Conservation (phyloP, 1,139 yeast species). For the Arxiozyma bovina region DNA sequence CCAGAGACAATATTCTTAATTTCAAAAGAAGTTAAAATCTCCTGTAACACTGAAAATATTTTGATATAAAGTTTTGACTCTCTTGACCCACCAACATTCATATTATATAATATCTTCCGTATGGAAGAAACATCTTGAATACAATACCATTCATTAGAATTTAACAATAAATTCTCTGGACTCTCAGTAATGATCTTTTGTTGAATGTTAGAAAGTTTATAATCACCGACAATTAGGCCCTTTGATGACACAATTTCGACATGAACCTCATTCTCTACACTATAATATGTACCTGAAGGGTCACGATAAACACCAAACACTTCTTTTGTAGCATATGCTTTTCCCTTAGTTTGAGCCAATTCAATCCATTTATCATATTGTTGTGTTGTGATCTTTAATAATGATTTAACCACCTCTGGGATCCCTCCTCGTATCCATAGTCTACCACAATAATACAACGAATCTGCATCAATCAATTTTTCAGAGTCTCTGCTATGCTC, state of each 20-base stretch:
- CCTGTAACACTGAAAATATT: conserved; percentile 20
- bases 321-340: conserved; percentile 23
- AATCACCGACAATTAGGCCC: conserved; percentile 56
- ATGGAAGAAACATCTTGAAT: conserved; percentile 48
- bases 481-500: conserved; percentile 37
- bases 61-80: conserved; percentile 40
- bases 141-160: conserved; percentile 60
- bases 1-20: conserved; percentile 49
- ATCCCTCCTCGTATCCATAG: conserved; percentile 92
- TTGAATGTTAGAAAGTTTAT: conserved; percentile 39
- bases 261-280: conserved; percentile 20
- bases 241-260: conserved; percentile 31
- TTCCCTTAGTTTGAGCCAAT: conserved; percentile 19
- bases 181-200: conserved; percentile 63
- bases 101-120: conserved; percentile 49
- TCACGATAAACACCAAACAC: conserved; percentile 15
- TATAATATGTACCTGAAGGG: conserved; percentile 12
- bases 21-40: conserved; percentile 46
- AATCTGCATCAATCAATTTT: conserved; percentile 29
- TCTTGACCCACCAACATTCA: conserved; percentile 66
- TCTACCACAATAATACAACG: conserved; percentile 44
- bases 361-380: conserved; percentile 31
- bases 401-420: conserved; percentile 45
- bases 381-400: conserved; percentile 35
- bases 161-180: conserved; percentile 43